Conservation (phyloP, 768 basidiomycete species). For the Mycena floridula region DNA sequence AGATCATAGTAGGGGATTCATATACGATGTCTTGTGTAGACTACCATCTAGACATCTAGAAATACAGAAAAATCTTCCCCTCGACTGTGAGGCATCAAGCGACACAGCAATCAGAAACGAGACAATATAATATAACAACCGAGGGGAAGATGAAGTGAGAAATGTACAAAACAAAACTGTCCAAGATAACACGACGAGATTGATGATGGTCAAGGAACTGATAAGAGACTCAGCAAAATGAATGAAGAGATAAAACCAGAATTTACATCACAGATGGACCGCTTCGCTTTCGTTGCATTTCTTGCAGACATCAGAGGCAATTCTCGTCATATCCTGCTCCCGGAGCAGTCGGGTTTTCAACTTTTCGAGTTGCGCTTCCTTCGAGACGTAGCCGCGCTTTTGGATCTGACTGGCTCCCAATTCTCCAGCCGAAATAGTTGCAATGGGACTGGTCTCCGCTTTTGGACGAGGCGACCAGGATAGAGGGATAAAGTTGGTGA, state of each 20-base stretch:
- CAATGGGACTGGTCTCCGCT: too few species aligned
- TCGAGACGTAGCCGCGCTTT: constrained; percentile 46
- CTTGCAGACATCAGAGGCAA: constrained; percentile 26
- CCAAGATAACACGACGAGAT: constrained; percentile 8
- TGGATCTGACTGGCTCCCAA: too few species aligned
- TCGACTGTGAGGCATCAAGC: too few species aligned
- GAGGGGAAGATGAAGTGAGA: constrained; percentile 11
- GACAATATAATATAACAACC: constrained; percentile 9
- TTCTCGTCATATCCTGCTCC: constrained; percentile 23
- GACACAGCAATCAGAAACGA: constrained; percentile 4
- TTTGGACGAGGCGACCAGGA: constrained; percentile 51
- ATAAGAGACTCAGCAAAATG: neutral
- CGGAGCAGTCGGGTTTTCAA: constrained; percentile 44
- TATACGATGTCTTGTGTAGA: too few species aligned
- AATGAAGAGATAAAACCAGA: too few species aligned
- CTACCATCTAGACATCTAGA: too few species aligned
- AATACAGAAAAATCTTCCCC: too few species aligned
- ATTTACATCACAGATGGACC: constrained; percentile 36
- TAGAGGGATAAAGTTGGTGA: constrained; percentile 56
- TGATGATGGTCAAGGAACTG: neutral
- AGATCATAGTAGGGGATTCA: too few species aligned
- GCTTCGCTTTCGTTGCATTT: constrained; percentile 29
- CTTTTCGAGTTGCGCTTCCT: constrained; percentile 61
- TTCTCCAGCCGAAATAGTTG: too few species aligned
- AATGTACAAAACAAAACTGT: constrained; percentile 16